Conservation (phyloP, 1,139 yeast genomes). For the Taphrina sp. region DNA sequence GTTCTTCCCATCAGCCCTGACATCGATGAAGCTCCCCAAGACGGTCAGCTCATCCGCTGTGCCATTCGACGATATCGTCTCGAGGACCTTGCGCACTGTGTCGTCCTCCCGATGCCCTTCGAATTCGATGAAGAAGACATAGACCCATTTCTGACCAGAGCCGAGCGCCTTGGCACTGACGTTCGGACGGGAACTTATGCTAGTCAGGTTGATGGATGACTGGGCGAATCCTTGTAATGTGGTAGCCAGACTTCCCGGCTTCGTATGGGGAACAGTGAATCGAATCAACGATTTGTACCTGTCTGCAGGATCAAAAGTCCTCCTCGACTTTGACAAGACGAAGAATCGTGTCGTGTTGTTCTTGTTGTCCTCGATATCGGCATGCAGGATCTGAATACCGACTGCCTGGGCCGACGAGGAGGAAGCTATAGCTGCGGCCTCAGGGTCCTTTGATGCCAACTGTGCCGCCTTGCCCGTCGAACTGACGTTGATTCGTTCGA, state of each 20-base stretch:
- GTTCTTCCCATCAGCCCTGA: not conserved
- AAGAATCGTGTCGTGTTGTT: constrained; percentile 85
- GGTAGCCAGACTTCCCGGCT: constrained; percentile 20
- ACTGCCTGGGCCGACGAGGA: constrained; percentile 66
- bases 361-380: constrained; percentile 64
- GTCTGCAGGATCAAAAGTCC: not conserved
- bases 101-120: constrained; percentile 17
- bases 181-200: constrained; percentile 22
- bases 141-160: constrained; percentile 26
- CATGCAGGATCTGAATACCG: constrained; percentile 55
- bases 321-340: constrained; percentile 47
- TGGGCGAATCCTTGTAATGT: constrained; percentile 13
- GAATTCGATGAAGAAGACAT: constrained; percentile 33
- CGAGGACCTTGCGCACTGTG: not conserved
- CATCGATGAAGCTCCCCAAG: constrained; percentile 13
- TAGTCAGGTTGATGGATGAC: constrained; percentile 12
- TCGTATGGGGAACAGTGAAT: constrained; percentile 23
- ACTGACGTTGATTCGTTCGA: constrained; percentile 59
- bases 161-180: constrained; percentile 2
- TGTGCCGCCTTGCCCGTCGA: constrained; percentile 87
- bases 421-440: constrained; percentile 58
- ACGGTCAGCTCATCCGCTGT: constrained; percentile 5
- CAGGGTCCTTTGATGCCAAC: constrained; percentile 49
- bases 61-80: not conserved
- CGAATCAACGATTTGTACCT: constrained; percentile 14